Conservation (phyloP, 768 basidiomycete genomes). For the Tremella yokohamensis region DNA sequence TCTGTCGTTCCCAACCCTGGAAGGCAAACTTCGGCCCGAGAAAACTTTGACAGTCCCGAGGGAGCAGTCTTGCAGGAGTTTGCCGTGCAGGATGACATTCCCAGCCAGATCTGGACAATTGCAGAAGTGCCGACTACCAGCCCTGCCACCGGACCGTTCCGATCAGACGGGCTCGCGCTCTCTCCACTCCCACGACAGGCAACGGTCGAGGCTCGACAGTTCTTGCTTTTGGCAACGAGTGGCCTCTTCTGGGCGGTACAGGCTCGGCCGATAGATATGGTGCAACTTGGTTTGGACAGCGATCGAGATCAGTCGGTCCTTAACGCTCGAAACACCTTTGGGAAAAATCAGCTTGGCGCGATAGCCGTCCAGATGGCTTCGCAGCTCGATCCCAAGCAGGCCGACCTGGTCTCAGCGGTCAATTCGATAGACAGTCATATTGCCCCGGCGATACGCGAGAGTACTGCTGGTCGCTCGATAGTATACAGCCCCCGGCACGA, state of each 20-base stretch:
- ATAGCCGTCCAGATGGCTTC: slow-evolving; percentile 35
- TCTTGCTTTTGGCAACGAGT: slow-evolving; percentile 78
- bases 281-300: slow-evolving; percentile 76
- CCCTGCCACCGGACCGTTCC: slow-evolving; percentile 16
- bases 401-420: slow-evolving; percentile 29
- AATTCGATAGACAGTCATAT: slow-evolving; percentile 25
- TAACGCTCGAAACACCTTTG: slow-evolving; percentile 68
- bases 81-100: slow-evolving; percentile 20
- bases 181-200: slow-evolving; percentile 31
- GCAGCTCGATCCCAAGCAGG: slow-evolving; percentile 17
- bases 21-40: slow-evolving; percentile 27
- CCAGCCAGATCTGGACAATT: slow-evolving; percentile 38
- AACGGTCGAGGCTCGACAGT: slow-evolving; percentile 25
- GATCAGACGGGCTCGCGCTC: slow-evolving; percentile 20
- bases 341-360: slow-evolving; percentile 34
- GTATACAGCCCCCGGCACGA: slow-evolving; percentile 82
- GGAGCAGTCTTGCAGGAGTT: slow-evolving; percentile 28
- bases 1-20: slow-evolving; percentile 30
- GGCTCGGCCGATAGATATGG: slow-evolving; percentile 76
- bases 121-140: slow-evolving; percentile 28
- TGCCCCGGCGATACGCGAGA: slow-evolving; percentile 29
- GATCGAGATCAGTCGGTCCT: slow-evolving; percentile 76
- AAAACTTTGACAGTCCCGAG: slow-evolving; percentile 33
- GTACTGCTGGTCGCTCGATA: slow-evolving; percentile 53
- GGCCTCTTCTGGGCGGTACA: slow-evolving; percentile 77